Conservation (phyloP, 257 asterid species). For the Coffea canephora region DNA sequence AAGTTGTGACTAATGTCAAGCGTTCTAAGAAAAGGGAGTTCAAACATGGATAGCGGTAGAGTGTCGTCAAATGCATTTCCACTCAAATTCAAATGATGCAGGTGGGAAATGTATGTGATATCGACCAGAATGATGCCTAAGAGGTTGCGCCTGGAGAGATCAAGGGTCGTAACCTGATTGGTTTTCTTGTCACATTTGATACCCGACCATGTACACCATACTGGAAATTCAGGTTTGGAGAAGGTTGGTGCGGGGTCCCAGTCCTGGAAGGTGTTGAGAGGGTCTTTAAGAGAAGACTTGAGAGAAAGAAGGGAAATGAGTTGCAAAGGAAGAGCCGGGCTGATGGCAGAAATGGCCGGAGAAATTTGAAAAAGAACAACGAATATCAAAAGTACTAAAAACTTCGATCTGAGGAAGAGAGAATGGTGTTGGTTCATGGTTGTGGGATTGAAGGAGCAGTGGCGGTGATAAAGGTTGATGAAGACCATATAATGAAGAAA, state of each 20-base stretch:
- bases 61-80: slow-evolving; percentile 60
- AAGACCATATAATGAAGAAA: too few species aligned
- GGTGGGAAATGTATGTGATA: slow-evolving; percentile 40
- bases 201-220: slow-evolving; percentile 84
- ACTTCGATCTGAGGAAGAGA: slow-evolving; percentile 9
- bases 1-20: slow-evolving; percentile 70
- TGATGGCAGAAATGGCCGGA: slow-evolving; percentile 15
- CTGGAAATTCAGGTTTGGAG: slow-evolving; percentile 39
- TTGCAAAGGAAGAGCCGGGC: slow-evolving; percentile 40
- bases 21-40: slow-evolving; percentile 47
- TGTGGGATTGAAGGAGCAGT: slow-evolving; percentile 20
- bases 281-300: slow-evolving; percentile 62
- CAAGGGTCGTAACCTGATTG: slow-evolving; percentile 44
- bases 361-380: slow-evolving; percentile 21
- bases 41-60: slow-evolving; percentile 48
- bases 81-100: slow-evolving; percentile 69
- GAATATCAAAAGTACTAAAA: slow-evolving; percentile 20
- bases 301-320: slow-evolving; percentile 57
- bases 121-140: slow-evolving; percentile 61
- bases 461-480: slow-evolving; percentile 17
- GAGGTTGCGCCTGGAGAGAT: slow-evolving; percentile 66
- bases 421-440: slow-evolving; percentile 41
- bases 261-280: slow-evolving; percentile 51
- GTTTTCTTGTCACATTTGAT: slow-evolving; percentile 53
- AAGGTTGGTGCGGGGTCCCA: slow-evolving; percentile 54